A percentile compares a stretch with the other conserved stretches of the same genome.
These are phyloP conservation scores for Geotrichum histeridarum DNA, from an alignment of 1,139 yeast species.

Conservation along the genomic window DNA sequence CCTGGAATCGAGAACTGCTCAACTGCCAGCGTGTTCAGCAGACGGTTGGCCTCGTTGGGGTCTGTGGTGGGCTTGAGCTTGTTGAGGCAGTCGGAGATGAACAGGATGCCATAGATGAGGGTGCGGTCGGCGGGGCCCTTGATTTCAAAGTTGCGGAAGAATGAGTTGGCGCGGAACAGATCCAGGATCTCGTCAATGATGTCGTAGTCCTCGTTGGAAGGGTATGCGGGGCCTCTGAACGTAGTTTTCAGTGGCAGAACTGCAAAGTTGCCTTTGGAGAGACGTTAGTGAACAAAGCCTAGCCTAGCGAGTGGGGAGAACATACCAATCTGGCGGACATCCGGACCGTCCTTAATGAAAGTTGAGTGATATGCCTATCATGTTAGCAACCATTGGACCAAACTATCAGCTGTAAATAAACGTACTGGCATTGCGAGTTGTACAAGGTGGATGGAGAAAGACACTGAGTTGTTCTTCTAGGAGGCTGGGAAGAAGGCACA, in stretches of 20 bases:
- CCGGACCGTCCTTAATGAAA: constrained; percentile 27
- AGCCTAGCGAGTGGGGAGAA: background rate
- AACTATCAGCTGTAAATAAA: background rate
- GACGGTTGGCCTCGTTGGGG: constrained; percentile 61
- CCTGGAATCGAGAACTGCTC: constrained; percentile 93
- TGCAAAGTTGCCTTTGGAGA: constrained; percentile 77
- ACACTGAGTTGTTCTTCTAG: constrained; percentile 5
- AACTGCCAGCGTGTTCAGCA: constrained; percentile 74
- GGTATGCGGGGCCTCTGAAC: constrained; percentile 88
- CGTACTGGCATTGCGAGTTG: constrained; percentile 12
- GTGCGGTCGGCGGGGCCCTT: constrained; percentile 93
- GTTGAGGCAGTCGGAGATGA: constrained; percentile 76
- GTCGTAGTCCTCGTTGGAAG: constrained; percentile 77
- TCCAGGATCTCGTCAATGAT: constrained; percentile 87
- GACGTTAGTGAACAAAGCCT: constrained; percentile 37
- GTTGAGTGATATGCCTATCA: constrained; percentile 26
- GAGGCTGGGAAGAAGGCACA: background rate
- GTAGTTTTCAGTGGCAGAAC: constrained; percentile 77
- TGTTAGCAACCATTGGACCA: background rate
- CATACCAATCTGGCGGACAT: constrained; percentile 24
- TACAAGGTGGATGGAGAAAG: background rate
- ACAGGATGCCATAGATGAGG: constrained; percentile 92
- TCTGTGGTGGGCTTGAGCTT: constrained; percentile 43
- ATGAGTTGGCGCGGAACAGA: constrained; percentile 89
- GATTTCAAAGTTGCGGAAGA: constrained; percentile 93